A percentile compares a stretch with the other conserved stretches of the same genome.
These are phyloP conservation scores for Erythrobasidium hasegawianum DNA, from an alignment of 1,284 basidiomycete species.

Conservation along the genomic window DNA sequence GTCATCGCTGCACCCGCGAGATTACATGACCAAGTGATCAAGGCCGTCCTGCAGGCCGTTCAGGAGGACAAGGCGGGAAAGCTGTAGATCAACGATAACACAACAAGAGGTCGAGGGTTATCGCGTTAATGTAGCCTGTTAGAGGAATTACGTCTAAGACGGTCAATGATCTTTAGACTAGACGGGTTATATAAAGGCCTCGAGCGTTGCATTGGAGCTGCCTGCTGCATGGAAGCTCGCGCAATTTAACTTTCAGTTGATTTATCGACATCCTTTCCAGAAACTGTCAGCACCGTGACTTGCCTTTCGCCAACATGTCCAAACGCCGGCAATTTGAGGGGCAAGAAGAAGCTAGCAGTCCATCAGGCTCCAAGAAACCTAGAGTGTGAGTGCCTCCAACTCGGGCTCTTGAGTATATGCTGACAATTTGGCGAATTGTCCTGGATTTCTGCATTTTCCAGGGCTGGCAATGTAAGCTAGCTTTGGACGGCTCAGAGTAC, in stretches of 20 bases:
- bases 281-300: too few relatives aligned
- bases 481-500: conserved; percentile 23
- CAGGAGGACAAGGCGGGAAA: conserved; percentile 51
- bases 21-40: conserved; percentile 65
- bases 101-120: too few relatives aligned
- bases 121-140: too few relatives aligned
- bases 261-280: too few relatives aligned
- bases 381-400: conserved; percentile 35
- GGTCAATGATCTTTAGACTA: too few relatives aligned
- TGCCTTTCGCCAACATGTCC: not conserved
- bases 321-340: conserved; percentile 8
- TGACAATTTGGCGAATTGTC: not conserved
- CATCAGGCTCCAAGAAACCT: conserved; percentile 31
- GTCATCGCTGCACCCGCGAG: conserved; percentile 71
- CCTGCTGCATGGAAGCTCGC: too few relatives aligned
- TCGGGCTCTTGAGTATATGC: too few relatives aligned
- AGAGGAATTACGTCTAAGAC: too few relatives aligned
- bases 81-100: not conserved
- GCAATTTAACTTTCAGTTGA: too few relatives aligned
- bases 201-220: too few relatives aligned
- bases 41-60: conserved; percentile 67
- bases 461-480: conserved; percentile 33
- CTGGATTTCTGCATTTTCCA: not conserved
- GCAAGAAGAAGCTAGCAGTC: conserved; percentile 11
- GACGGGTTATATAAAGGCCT: too few relatives aligned